Conservation (phyloP, 257 asterid genomes). For the Solanum bulbocastanum region DNA sequence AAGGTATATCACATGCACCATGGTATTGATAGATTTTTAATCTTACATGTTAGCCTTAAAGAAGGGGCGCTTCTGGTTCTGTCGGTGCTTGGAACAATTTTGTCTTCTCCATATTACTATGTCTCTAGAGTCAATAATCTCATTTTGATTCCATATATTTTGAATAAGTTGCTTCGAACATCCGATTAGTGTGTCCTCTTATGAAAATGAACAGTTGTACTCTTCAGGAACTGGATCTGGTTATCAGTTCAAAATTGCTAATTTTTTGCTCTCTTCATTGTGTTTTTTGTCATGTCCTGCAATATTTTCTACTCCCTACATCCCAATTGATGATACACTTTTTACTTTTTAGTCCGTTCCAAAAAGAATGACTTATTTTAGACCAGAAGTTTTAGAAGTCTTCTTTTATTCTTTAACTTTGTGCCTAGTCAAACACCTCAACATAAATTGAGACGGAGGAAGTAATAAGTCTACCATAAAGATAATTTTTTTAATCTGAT, state of each 20-base stretch:
- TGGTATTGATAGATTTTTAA: not conserved
- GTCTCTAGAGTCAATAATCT: not conserved
- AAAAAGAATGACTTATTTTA: not conserved
- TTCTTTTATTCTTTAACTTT: not conserved
- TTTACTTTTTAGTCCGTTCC: not conserved
- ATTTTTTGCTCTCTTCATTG: not conserved
- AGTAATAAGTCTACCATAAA: not conserved
- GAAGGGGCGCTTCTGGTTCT: not conserved
- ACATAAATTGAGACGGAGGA: not conserved
- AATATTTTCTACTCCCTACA: not conserved
- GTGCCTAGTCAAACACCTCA: not conserved
- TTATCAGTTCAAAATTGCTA: not conserved
- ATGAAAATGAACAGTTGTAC: not conserved
- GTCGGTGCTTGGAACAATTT: not conserved
- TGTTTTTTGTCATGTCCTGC: not conserved
- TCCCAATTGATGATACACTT: not conserved
- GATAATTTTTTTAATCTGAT: not conserved
- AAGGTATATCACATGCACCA: slow-evolving; percentile 22
- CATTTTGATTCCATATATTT: not conserved
- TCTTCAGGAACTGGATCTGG: not conserved
- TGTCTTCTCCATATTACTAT: not conserved
- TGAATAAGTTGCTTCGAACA: not conserved
- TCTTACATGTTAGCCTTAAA: not conserved
- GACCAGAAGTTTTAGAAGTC: not conserved
- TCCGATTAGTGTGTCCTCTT: not conserved